Conservation (phyloP, 176 grass and related monocot species). For the Bolboschoenus planiculmis region DNA sequence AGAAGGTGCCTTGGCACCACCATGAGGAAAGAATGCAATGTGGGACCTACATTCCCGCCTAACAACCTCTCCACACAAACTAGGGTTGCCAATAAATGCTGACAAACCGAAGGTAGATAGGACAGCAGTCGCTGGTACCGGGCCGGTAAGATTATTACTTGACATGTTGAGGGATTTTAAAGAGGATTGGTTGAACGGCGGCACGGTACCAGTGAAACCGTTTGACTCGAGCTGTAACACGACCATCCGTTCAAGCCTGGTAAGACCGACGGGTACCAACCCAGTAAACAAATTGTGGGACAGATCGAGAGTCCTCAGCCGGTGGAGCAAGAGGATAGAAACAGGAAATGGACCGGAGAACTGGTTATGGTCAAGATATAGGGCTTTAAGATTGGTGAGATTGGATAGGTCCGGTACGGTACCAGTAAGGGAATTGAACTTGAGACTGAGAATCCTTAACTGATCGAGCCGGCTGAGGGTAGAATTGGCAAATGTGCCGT, state of each 20-base stretch:
- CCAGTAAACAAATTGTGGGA: conserved; percentile 61
- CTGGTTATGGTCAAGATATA: conserved; percentile 65
- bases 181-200: conserved; percentile 67
- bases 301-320: conserved; percentile 78
- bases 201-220: conserved; percentile 63
- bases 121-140: conserved; percentile 53
- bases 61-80: conserved; percentile 65
- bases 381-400: conserved; percentile 72
- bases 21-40: conserved; percentile 58
- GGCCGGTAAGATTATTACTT: conserved; percentile 79
- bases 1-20: conserved; percentile 24
- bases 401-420: conserved; percentile 64
- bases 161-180: conserved; percentile 68
- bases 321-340: conserved; percentile 48
- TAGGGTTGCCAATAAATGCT: conserved; percentile 52
- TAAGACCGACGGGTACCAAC: conserved; percentile 40
- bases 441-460: conserved; percentile 88
- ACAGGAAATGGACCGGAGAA: conserved; percentile 70
- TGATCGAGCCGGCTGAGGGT: conserved; percentile 45
- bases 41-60: conserved; percentile 53
- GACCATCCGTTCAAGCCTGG: conserved; percentile 39
- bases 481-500: conserved; percentile 44
- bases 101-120: conserved; percentile 33
- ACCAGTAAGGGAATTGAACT: conserved; percentile 63
- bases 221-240: conserved; percentile 64